Conservation (phyloP, 306 rosid species). For the Dalbergia oliveri region DNA sequence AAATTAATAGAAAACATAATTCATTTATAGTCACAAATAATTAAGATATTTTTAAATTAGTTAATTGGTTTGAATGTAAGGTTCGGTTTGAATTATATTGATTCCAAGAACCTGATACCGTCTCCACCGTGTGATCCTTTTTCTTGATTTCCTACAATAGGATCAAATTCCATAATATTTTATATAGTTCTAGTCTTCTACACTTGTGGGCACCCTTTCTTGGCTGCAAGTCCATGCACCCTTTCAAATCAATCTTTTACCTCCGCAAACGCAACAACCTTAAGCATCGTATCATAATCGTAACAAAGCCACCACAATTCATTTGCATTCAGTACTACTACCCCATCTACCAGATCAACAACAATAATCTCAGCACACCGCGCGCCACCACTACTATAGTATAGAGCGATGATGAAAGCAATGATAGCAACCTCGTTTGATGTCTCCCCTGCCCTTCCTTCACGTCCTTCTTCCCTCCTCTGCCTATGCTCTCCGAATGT, state of each 20-base stretch:
- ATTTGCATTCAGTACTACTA: slow-evolving; percentile 1
- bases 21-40: too few relatives aligned
- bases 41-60: too few relatives aligned
- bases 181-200: neutral
- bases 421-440: slow-evolving; percentile 51
- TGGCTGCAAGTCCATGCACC: neutral
- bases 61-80: neutral
- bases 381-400: neutral
- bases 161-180: neutral
- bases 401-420: slow-evolving; percentile 30
- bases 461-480: slow-evolving; percentile 39
- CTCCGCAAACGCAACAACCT: neutral
- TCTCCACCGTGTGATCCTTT: neutral
- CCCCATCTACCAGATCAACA: too few relatives aligned
- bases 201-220: too few relatives aligned
- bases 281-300: neutral
- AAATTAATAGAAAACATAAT: too few relatives aligned
- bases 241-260: neutral
- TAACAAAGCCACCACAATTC: slow-evolving; percentile 10
- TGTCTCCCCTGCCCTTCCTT: slow-evolving; percentile 43
- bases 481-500: slow-evolving; percentile 14
- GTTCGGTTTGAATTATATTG: neutral
- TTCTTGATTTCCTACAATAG: neutral
- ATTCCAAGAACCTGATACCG: neutral
- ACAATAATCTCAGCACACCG: neutral